These are phyloP conservation scores for Irpex sp. DNA, from an alignment of 1,284 basidiomycete genomes.

Conservation along the genomic window DNA sequence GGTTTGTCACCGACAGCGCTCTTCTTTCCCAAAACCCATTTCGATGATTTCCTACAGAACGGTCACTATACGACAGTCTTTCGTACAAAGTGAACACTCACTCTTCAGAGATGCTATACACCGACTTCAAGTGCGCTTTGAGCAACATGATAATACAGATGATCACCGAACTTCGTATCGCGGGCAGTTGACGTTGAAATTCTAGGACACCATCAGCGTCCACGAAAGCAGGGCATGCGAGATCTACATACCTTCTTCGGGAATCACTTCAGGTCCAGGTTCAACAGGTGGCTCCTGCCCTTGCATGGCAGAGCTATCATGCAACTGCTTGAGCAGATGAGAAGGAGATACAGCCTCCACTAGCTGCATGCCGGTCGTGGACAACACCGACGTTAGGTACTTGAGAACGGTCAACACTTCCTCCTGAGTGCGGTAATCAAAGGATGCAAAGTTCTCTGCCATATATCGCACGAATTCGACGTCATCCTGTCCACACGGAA, in stretches of 20 bases:
- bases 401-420: constrained; percentile 87
- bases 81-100: constrained; percentile 35
- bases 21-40: constrained; percentile 84
- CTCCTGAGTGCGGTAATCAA: constrained; percentile 95
- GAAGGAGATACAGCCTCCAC: constrained; percentile 65
- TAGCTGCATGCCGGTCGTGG: constrained; percentile 82
- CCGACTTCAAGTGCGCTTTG: constrained; percentile 75
- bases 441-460: constrained; percentile 87
- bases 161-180: constrained; percentile 67
- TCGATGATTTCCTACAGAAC: constrained; percentile 76
- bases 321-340: constrained; percentile 62
- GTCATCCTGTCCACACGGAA: constrained; percentile 51
- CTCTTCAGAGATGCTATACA: constrained; percentile 88
- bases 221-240: neutral
- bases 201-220: constrained; percentile 5
- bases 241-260: constrained; percentile 5
- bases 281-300: constrained; percentile 1
- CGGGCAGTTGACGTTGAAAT: constrained; percentile 34
- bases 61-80: neutral
- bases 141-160: constrained; percentile 80
- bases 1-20: constrained; percentile 79
- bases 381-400: constrained; percentile 76
- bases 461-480: constrained; percentile 86
- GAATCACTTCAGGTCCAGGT: neutral
- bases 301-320: constrained; percentile 24